These are phyloP conservation scores for Phytopythium vexans DNA, from an alignment of 352 stramenopile species.

Conservation along the genomic window DNA sequence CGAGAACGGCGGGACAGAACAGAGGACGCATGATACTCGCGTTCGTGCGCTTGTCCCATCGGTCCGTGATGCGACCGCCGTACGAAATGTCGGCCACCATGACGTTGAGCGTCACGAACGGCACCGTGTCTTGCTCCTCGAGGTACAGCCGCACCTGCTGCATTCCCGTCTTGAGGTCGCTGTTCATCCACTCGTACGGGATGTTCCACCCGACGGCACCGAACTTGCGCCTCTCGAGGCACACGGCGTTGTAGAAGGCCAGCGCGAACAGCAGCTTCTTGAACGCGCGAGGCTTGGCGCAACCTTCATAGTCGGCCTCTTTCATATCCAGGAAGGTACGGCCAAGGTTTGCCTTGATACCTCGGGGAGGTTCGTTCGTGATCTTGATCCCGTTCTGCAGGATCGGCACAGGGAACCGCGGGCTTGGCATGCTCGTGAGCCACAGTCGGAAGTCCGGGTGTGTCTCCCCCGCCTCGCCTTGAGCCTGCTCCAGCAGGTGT, in stretches of 20 bases:
- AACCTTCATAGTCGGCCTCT: conserved; percentile 85
- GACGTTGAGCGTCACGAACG: conserved; percentile 93
- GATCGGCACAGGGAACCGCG: conserved; percentile 90
- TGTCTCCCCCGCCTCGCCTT: conserved; percentile 51
- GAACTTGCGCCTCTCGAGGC: conserved; percentile 93
- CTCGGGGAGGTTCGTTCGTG: conserved; percentile 92
- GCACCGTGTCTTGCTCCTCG: conserved; percentile 91
- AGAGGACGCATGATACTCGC: conserved; percentile 93
- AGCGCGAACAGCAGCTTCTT: conserved; percentile 91
- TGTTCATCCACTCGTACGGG: conserved; percentile 97
- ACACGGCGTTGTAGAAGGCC: conserved; percentile 95
- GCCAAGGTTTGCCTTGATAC: conserved; percentile 91
- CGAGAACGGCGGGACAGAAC: conserved; percentile 83
- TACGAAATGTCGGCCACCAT: conserved; percentile 96
- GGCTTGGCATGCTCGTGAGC: conserved; percentile 92
- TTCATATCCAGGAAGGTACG: conserved; percentile 93
- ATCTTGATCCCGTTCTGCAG: conserved; percentile 96
- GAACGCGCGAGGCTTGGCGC: conserved; percentile 84
- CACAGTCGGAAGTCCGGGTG: conserved; percentile 91
- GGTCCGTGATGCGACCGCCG: conserved; percentile 92
- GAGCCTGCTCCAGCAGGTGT: conserved; percentile 76
- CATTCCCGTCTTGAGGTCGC: conserved; percentile 93
- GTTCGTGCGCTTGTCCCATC: conserved; percentile 94
- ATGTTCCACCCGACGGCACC: conserved; percentile 95
- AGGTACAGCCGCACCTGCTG: conserved; percentile 91